Conservation (phyloP, 2,329 filamentous ascomycete species). For the Aschersonia sp. region DNA sequence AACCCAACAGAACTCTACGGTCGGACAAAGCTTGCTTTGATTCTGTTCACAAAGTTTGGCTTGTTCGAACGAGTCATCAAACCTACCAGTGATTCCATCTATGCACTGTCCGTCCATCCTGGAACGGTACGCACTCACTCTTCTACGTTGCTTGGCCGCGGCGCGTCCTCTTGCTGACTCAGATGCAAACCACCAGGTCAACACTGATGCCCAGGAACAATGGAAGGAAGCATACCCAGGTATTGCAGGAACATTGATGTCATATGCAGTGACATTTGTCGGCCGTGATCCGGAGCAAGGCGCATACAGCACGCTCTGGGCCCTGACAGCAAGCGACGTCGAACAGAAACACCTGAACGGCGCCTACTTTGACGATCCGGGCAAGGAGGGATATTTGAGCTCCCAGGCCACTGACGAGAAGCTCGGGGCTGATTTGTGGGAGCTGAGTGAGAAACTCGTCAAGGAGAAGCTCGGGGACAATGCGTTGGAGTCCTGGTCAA, state of each 20-base stretch:
- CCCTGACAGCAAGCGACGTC: slow-evolving; percentile 23
- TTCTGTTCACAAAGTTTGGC: slow-evolving; percentile 26
- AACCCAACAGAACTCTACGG: slow-evolving; percentile 22
- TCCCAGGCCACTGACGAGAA: slow-evolving; percentile 21
- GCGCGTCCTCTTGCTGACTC: not conserved
- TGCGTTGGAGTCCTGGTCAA: slow-evolving; percentile 11
- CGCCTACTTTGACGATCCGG: slow-evolving; percentile 24
- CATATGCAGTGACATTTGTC: slow-evolving; percentile 16
- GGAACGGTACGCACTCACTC: slow-evolving; percentile 15
- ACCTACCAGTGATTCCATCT: slow-evolving; percentile 23
- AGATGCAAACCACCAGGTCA: slow-evolving; percentile 16
- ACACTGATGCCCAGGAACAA: slow-evolving; percentile 27
- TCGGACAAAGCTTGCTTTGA: slow-evolving; percentile 26
- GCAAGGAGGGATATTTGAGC: slow-evolving; percentile 21
- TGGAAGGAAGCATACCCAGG: slow-evolving; percentile 30
- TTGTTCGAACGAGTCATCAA: slow-evolving; percentile 25
- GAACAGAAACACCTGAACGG: slow-evolving; percentile 27
- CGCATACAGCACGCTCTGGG: slow-evolving; percentile 26
- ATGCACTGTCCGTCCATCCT: slow-evolving; percentile 25
- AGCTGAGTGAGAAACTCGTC: slow-evolving; percentile 21
- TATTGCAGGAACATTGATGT: slow-evolving; percentile 21
- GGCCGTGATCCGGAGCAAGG: slow-evolving; percentile 25
- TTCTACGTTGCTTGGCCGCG: too few relatives aligned
- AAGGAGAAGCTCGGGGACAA: slow-evolving; percentile 24
- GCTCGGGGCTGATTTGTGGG: slow-evolving; percentile 23